Percentiles rank a stretch among this genome's conserved stretches.
Conservation (phyloP, 768 basidiomycete genomes). For the Xanthoconium stramineum region DNA sequence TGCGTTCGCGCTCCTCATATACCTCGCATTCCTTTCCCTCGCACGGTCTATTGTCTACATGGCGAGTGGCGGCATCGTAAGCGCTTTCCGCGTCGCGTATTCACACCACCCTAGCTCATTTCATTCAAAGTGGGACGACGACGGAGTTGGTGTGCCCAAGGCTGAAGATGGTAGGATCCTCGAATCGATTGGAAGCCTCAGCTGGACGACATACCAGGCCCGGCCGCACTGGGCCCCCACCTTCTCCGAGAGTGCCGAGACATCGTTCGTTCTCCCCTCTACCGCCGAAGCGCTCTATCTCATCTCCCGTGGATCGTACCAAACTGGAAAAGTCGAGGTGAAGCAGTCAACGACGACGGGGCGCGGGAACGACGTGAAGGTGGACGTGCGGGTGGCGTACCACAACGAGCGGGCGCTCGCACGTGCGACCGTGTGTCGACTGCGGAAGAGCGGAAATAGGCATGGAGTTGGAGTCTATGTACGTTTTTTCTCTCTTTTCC, state of each 20-base stretch:
- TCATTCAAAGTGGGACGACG: neutral
- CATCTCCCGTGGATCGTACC: constrained; percentile 31
- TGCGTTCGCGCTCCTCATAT: constrained; percentile 9
- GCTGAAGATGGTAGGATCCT: constrained; percentile 17
- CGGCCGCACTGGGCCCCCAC: constrained; percentile 17
- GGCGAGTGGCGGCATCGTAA: neutral
- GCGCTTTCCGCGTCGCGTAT: neutral
- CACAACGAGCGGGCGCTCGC: constrained; percentile 19
- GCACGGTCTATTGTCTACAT: neutral
- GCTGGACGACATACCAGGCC: constrained; percentile 16
- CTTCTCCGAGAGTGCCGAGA: constrained; percentile 16
- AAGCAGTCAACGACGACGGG: constrained; percentile 11
- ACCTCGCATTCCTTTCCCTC: constrained; percentile 1
- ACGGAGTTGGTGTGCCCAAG: constrained; percentile 2
- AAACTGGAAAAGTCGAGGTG: constrained; percentile 20
- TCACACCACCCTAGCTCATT: neutral
- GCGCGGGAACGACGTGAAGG: constrained; percentile 11
- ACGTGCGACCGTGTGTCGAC: constrained; percentile 30
- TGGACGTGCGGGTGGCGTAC: constrained; percentile 34
- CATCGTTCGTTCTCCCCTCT: constrained; percentile 30
- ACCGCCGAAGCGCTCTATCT: constrained; percentile 31
- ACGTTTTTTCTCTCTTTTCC: neutral
- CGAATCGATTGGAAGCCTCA: constrained; percentile 1
- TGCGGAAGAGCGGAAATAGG: constrained; percentile 24
- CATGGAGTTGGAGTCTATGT: constrained; percentile 40